Base-by-base conservation (phyloP, 1,284 basidiomycete genomes). In the Paramarasmius palmivorus region DNA sequence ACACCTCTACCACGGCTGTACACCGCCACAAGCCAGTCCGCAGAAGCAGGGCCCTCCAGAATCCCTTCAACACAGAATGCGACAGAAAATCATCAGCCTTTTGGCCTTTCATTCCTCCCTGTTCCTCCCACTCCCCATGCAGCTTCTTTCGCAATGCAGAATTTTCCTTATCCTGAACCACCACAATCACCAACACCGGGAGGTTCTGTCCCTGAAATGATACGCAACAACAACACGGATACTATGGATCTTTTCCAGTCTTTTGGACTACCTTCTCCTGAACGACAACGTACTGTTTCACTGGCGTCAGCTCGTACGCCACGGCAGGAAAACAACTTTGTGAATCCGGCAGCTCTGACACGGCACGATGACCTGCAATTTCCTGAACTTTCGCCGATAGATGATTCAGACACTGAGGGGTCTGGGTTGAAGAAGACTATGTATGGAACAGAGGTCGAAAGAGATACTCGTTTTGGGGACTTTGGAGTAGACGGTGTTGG, bases 401-500 rank as follows among this genome's bases (percentile, higher is more conserved):
- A 48, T 39, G 55, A 55, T 44, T 48, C 34, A 29, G 65, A 58
- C 67, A 25, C 63, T 63, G 12, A 68, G 22, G 45, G 22, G 10
- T 35, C 49, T 41, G 72, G 73, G 14, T 67, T 76, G 56, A 81
- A 78, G 63, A 78, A 82, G 56, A 91, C 89, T 15, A 88, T 91
- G 83, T 91, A 89, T 67, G 88, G 88, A 4, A 91, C 88, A 0
- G 88, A 91, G 67, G 65, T 90, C 39, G 87, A 88, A 25, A 72
- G 73, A 38, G 88, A 91, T 64, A 86, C 84, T 10, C 80, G 88
- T 44, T 91, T 91, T 64, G 89, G 89, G 4, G 88, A 91, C 68
- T 91, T 90, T 66, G 89, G 89, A 41, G 74, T 88, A 25, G 84
- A 88, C 62, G 84, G 87, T 14, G 81, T 90, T 55, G 86, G 85